Evolutionary conservation across 768 basidiomycete species (phyloP), one percentile per base, ranked within the genome.

Genomic region (Suillus weaverae): DNA sequence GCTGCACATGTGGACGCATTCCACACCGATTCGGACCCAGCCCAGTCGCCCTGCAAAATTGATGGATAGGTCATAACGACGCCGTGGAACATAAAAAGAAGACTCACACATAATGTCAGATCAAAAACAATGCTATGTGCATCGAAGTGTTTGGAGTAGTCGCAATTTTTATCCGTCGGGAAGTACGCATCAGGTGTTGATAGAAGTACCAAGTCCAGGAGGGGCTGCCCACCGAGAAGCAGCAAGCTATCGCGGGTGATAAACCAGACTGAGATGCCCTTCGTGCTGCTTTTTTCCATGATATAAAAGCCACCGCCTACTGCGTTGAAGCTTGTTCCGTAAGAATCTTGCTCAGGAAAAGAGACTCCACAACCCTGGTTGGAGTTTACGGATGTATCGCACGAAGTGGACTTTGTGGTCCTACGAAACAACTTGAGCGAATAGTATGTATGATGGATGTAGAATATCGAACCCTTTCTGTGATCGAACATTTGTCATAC

Each of bases 331-430:
- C 65, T 70, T 36, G 70, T 7, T 30, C 86, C 86, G 68, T 82
- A 86, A 14, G 84, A 83, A 22, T 77, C 73, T 22, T 48, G 65
- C 6, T 72, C 73, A 14, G 64, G 70, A 68, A 83, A 81, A 3
- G 73, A 69, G 26, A 84, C 84, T 46, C 87, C 86, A 70, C 89
- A 91, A 14, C 89, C 89, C 70, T 81, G 78, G 69, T 90, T 91
- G 70, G 68, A 81, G 70, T 86, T 85, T 16, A 78, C 78, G 11
- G 71, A 62, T 8, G 81, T 71, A 66, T 89, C 80, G 73, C 88
- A 89, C 68, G 83, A 72, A 8, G 77, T 78, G 2, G 83, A 82
- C 2, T 77, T 68, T 1, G 77, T 72, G 14, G 69, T 67, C 7
- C 85, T 87, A 67, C 35, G 18, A 9, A 44, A 2, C 33, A 35